Conservation (phyloP, 441 rosid genomes). For the Lepidium campestre region DNA sequence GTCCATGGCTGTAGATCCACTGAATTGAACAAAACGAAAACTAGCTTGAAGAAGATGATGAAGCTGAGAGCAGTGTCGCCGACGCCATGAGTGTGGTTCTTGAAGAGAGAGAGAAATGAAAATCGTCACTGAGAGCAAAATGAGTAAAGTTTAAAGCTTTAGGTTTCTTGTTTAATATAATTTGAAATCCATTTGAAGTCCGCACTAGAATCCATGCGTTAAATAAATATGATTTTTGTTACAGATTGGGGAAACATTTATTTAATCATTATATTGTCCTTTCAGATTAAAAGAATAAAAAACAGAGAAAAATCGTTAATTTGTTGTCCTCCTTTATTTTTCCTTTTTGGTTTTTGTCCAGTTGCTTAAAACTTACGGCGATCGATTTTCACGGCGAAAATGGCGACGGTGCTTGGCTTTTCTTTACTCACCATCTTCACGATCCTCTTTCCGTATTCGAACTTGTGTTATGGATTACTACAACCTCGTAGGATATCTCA, state of each 20-base stretch:
- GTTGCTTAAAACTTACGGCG: slow-evolving; percentile 2
- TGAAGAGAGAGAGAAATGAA: slow-evolving; percentile 13
- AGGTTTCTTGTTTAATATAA: neutral
- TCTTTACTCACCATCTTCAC: neutral
- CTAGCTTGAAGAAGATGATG: neutral
- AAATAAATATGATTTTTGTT: slow-evolving; percentile 1
- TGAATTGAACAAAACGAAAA: neutral
- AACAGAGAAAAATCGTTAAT: neutral
- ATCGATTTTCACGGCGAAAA: slow-evolving; percentile 17
- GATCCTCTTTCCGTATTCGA: slow-evolving; percentile 3
- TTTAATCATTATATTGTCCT: slow-evolving; percentile 30
- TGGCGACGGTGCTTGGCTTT: slow-evolving; percentile 11
- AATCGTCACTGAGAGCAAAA: neutral
- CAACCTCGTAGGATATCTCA: slow-evolving; percentile 35
- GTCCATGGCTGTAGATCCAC: slow-evolving; percentile 15
- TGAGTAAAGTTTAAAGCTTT: slow-evolving; percentile 9
- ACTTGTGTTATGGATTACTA: slow-evolving; percentile 31
- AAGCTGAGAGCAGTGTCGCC: slow-evolving; percentile 17
- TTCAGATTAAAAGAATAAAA: neutral
- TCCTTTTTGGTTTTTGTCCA: neutral
- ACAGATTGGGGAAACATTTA: slow-evolving; percentile 18
- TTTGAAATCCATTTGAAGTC: slow-evolving; percentile 23
- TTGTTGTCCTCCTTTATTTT: neutral
- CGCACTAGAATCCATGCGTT: slow-evolving; percentile 25
- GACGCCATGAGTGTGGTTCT: slow-evolving; percentile 28